A percentile compares a stretch with the other conserved stretches of the same genome.
phyloP scores from a whole-genome alignment of 139 green algal species.

The Tetraselmis striata region DNA sequence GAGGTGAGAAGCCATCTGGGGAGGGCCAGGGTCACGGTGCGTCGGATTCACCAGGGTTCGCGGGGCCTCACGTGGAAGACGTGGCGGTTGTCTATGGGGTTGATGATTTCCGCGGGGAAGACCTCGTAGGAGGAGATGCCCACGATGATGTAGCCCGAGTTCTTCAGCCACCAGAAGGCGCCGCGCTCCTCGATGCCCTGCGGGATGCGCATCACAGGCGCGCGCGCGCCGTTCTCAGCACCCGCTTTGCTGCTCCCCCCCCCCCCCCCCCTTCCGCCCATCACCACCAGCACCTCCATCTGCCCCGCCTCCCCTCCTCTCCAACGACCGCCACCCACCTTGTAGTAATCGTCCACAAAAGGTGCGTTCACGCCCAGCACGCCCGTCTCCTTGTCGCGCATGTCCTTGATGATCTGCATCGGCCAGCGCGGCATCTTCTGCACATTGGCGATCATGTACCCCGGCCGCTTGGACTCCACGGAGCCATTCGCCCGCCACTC shows the following conservation, averaged over 20 bases:
- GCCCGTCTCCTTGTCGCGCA: background rate
- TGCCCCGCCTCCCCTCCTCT: background rate
- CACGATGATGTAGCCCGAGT: conserved; percentile 20
- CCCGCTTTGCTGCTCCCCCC: too few species aligned
- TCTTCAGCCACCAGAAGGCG: conserved; percentile 24
- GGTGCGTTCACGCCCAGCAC: background rate
- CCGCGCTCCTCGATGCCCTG: conserved; percentile 4
- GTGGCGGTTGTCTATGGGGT: conserved; percentile 30
- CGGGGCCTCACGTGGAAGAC: background rate
- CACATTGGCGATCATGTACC: background rate
- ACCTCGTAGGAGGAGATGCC: conserved; percentile 28
- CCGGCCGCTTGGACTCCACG: background rate
- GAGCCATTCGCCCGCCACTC: background rate
- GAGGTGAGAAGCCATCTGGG: background rate
- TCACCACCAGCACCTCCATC: background rate
- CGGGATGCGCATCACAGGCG: too few species aligned
- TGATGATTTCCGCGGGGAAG: conserved; percentile 24
- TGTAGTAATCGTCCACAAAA: background rate
- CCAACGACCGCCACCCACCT: background rate
- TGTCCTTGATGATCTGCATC: background rate
- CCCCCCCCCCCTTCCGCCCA: background rate
- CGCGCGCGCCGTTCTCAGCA: too few species aligned
- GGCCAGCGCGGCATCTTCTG: background rate
- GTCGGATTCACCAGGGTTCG: too few species aligned
- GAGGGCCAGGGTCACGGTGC: too few species aligned